Conservation (phyloP, 2,329 filamentous ascomycete genomes). For the Purpureocillium lavendulum region DNA sequence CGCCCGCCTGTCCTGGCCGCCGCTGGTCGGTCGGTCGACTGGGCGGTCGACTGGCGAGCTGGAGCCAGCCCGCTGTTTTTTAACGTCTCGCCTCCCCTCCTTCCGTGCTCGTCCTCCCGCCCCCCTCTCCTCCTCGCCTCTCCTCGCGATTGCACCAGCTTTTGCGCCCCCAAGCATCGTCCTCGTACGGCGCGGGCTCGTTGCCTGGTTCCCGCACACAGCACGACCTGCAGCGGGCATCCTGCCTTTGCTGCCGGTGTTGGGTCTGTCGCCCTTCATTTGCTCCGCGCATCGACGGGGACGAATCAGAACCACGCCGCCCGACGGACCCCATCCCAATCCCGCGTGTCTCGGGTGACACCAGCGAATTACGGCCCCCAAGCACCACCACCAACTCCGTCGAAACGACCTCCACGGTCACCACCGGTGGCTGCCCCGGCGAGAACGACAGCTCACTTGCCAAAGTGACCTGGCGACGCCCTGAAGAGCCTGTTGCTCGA, state of each 20-base stretch:
- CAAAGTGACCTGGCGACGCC: too few relatives aligned
- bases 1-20: too few relatives aligned
- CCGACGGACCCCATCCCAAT: conserved; percentile 1
- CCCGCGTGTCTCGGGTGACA: conserved; percentile 6
- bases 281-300: conserved; percentile 3
- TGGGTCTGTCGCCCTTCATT: background rate
- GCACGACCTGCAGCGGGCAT: too few relatives aligned
- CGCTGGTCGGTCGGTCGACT: too few relatives aligned
- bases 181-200: background rate
- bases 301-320: background rate
- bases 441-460: too few relatives aligned
- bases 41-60: too few relatives aligned
- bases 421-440: background rate
- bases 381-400: too few relatives aligned
- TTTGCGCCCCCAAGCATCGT: too few relatives aligned
- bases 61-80: background rate
- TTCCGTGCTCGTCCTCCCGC: background rate
- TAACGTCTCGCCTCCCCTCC: background rate
- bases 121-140: background rate
- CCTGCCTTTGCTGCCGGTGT: too few relatives aligned
- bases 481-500: background rate
- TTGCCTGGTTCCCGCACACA: background rate
- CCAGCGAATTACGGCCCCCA: background rate
- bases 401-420: too few relatives aligned
- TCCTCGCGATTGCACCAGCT: background rate